A percentile compares a stretch with the other conserved stretches of the same genome.
Conservation (phyloP, 208 protist species). For the Leishmania tarentolae region DNA sequence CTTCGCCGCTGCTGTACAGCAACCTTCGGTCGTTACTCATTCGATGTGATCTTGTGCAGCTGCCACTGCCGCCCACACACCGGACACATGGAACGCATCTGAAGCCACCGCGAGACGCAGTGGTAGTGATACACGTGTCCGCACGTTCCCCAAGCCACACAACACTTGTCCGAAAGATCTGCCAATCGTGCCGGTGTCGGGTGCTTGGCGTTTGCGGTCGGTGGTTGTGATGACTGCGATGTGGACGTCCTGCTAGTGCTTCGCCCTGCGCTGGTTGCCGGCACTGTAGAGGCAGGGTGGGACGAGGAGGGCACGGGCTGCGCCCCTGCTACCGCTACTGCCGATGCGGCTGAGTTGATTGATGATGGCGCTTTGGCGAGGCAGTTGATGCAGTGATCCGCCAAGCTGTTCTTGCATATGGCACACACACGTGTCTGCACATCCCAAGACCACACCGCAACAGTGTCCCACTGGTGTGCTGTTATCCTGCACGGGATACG, state of each 20-base stretch:
- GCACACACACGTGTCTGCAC: slow-evolving; percentile 96
- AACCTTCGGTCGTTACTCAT: slow-evolving; percentile 30
- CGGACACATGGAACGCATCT: slow-evolving; percentile 55
- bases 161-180: slow-evolving; percentile 28
- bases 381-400: slow-evolving; percentile 97
- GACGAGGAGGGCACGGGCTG: background rate
- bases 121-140: slow-evolving; percentile 78
- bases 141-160: slow-evolving; percentile 91
- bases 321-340: background rate
- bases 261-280: background rate
- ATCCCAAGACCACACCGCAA: slow-evolving; percentile 96
- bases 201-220: background rate
- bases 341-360: background rate
- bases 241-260: background rate
- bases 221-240: background rate
- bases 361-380: background rate
- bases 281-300: background rate
- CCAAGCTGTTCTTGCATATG: slow-evolving; percentile 97
- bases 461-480: slow-evolving; percentile 96
- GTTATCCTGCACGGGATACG: slow-evolving; percentile 34
- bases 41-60: slow-evolving; percentile 43
- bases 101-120: slow-evolving; percentile 64
- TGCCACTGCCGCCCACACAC: slow-evolving; percentile 63
- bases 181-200: slow-evolving; percentile 11
- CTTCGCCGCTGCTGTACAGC: background rate